phyloP scores from a whole-genome alignment of 306 rosid genomes.

The Oemleria cerasiformis region DNA sequence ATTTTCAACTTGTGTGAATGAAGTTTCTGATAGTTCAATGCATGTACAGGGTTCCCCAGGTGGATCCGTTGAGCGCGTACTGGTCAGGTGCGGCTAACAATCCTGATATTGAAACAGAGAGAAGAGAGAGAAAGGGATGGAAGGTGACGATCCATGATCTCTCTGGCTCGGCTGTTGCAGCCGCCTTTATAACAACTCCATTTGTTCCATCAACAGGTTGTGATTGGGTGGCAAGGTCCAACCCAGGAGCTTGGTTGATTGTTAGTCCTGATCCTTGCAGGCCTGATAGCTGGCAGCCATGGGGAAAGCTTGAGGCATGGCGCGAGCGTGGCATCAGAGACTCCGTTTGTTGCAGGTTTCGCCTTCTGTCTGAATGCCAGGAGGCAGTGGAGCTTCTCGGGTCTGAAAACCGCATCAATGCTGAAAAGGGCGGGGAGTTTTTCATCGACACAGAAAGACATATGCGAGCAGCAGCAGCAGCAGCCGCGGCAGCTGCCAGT shows the following conservation, averaged over 20 bases:
- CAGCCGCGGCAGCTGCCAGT: conserved; percentile 40
- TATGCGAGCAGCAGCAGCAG: conserved; percentile 41
- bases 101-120: conserved; percentile 51
- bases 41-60: conserved; percentile 76
- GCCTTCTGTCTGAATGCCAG: conserved; percentile 69
- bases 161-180: conserved; percentile 97
- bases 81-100: conserved; percentile 59
- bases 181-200: conserved; percentile 98
- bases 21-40: conserved; percentile 31
- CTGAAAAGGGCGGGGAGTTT: conserved; percentile 96
- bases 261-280: conserved; percentile 69
- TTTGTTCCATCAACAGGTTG: conserved; percentile 96
- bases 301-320: conserved; percentile 99
- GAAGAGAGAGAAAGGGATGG: conserved; percentile 94
- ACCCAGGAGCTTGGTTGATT: conserved; percentile 95
- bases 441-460: conserved; percentile 80
- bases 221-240: conserved; percentile 92
- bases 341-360: conserved; percentile 69
- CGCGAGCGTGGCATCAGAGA: conserved; percentile 85
- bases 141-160: conserved; percentile 98
- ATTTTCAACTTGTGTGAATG: not conserved
- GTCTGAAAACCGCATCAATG: conserved; percentile 69
- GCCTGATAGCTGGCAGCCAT: conserved; percentile 92
- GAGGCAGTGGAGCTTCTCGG: conserved; percentile 71
- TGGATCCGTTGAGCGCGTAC: conserved; percentile 68